phyloP scores from a whole-genome alignment of 2,329 filamentous ascomycete genomes.

The Microcyclosporella mali region DNA sequence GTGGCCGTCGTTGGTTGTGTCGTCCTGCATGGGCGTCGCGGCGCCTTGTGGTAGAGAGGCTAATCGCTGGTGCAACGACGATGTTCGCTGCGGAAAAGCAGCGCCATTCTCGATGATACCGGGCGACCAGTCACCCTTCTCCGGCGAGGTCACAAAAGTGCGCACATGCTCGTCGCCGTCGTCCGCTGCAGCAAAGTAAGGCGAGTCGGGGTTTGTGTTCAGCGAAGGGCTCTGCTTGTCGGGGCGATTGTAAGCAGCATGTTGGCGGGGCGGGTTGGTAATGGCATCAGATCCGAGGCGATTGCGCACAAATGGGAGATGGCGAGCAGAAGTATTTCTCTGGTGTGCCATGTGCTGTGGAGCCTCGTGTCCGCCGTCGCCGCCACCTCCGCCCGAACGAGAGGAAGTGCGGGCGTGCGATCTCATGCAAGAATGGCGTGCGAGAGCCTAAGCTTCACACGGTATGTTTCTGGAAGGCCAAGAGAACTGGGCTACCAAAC shows the following conservation, averaged over 20 bases:
- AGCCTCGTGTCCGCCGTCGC: no score
- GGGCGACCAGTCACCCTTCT: conserved; percentile 4
- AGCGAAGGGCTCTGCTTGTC: background rate
- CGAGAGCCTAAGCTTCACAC: background rate
- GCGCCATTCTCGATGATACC: conserved; percentile 19
- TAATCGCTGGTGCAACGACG: conserved; percentile 1
- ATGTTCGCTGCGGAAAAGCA: conserved; percentile 2
- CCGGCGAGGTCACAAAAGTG: no score
- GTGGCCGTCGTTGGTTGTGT: conserved; percentile 11
- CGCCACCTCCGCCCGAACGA: no score
- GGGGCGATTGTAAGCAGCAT: background rate
- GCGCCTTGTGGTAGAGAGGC: conserved; percentile 11
- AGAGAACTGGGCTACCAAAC: no score
- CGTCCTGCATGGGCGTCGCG: conserved; percentile 12
- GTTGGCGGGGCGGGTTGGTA: background rate
- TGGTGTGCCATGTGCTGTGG: conserved; percentile 4
- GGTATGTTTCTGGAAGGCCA: no score
- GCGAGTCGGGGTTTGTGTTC: background rate
- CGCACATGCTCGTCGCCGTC: background rate
- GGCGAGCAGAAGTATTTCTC: conserved; percentile 5
- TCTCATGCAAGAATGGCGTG: conserved; percentile 5
- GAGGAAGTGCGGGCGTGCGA: no score
- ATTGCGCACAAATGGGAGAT: conserved; percentile 4
- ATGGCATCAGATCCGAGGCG: conserved; percentile 2
- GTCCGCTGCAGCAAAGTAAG: background rate